A percentile compares a stretch with the other conserved stretches of the same genome.
These are phyloP conservation scores for Bolboschoenus planiculmis DNA, from an alignment of 176 grass and related monocot species.

Conservation along the genomic window DNA sequence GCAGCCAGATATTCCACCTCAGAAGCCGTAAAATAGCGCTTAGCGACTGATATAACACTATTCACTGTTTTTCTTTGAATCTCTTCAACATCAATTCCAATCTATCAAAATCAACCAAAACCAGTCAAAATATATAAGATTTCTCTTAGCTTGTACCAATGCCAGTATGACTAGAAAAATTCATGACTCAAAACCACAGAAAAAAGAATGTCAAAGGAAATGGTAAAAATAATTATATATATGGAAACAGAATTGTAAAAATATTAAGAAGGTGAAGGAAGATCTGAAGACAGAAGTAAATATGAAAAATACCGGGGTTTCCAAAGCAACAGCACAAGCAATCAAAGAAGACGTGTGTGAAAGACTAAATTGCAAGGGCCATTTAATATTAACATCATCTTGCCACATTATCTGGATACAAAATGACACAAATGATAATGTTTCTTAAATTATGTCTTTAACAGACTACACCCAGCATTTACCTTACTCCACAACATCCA, in stretches of 20 bases:
- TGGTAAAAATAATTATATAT: background rate
- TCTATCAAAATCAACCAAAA: conserved; percentile 31
- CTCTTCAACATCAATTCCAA: conserved; percentile 94
- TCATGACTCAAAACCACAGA: background rate
- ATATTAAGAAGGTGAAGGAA: background rate
- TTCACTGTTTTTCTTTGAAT: conserved; percentile 65
- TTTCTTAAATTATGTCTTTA: too few relatives aligned
- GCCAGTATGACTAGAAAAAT: background rate
- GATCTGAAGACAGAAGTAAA: background rate
- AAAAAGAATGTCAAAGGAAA: background rate
- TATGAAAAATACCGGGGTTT: conserved; percentile 43
- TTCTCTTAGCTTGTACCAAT: background rate
- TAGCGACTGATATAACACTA: conserved; percentile 61
- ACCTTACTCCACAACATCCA: background rate
- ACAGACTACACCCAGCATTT: too few relatives aligned
- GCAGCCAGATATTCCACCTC: conserved; percentile 63
- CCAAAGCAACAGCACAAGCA: conserved; percentile 67
- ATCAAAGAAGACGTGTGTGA: conserved; percentile 88
- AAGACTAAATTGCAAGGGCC: conserved; percentile 86
- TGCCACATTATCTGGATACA: conserved; percentile 49
- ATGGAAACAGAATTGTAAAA: background rate
- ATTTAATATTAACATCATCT: conserved; percentile 27
- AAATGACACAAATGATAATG: conserved; percentile 34
- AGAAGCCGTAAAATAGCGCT: conserved; percentile 72
- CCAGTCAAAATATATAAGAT: background rate